A percentile compares a stretch with the other conserved stretches of the same genome.
These are phyloP conservation scores for Crucihimalaya himalaica DNA, from an alignment of 345 rosid genomes.

Conservation along the genomic window DNA sequence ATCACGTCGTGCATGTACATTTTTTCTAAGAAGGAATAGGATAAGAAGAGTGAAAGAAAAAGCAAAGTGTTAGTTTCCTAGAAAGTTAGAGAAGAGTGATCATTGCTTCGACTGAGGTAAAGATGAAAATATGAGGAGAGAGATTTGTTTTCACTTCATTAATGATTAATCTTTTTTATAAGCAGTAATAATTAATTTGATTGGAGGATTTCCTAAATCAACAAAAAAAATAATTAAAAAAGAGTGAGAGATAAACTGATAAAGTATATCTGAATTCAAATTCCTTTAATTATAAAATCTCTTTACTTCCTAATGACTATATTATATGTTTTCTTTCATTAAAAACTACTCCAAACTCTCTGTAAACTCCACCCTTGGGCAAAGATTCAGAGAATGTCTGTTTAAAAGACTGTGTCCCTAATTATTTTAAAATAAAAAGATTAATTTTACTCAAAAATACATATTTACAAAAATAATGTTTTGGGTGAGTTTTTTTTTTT, in stretches of 20 bases:
- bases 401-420: background rate
- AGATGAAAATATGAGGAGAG: slow-evolving; percentile 24
- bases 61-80: slow-evolving; percentile 44
- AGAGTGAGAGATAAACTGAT: background rate
- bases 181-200: slow-evolving; percentile 28
- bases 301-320: background rate
- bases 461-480: background rate
- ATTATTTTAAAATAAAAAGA: background rate
- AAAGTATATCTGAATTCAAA: background rate
- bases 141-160: slow-evolving; percentile 32
- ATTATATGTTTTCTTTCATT: background rate
- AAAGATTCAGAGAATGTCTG: background rate
- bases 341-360: background rate
- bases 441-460: background rate
- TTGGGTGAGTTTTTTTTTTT: background rate
- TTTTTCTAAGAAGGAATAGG: slow-evolving; percentile 26
- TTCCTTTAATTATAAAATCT: background rate
- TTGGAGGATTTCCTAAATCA: background rate
- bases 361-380: background rate
- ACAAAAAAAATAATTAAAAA: background rate
- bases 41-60: slow-evolving; percentile 30
- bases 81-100: slow-evolving; percentile 42
- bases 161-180: slow-evolving; percentile 26
- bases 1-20: slow-evolving; percentile 20
- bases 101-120: slow-evolving; percentile 40